Evolutionary conservation across 257 asterid genomes (phyloP), one percentile per base, ranked within the genome.

Genomic region (Haberlea rhodopensis): DNA sequence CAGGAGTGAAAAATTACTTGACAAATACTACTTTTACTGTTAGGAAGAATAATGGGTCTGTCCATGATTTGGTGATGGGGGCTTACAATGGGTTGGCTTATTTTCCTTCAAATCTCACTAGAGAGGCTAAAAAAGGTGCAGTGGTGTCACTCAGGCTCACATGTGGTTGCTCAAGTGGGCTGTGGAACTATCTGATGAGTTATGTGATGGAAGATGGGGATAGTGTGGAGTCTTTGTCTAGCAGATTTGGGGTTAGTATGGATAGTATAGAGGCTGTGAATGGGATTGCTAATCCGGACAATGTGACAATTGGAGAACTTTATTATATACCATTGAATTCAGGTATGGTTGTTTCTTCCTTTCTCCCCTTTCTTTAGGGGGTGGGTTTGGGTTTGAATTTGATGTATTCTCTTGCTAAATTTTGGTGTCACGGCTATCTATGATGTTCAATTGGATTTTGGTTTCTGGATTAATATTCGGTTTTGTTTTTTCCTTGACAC

Each of bases 161-260:
- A 80, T 92, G 99, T 71, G 99, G 97, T 1, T 92, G 99, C 79
- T 92, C 99, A 2, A 89, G 96, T 76, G 96, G 95, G 28, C 59
- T 92, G 67, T 92, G 97, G 97, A 92, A 92, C 81, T 92, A 89
- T 69, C 55, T 89, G 74, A 87, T 89, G 99, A 92, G 99, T 60
- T 92, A 92, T 80, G 94, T 92, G 80, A 70, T 92, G 95, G 57
- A 71, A 57, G 97, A 87, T 64, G 97, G 88, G 37, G 99, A 92
- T 73, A 82, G 91, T 77, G 88, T 92, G 57, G 96, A 77, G 78
- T 84, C 95, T 66, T 67, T 92, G 59, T 87, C 99, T 18, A 92
- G 99, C 69, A 82, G 99, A 64, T 92, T 92, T 79, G 99, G 99
- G 48, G 97, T 92, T 67, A 92, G 99, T 66, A 92, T 92, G 99